Evolutionary conservation across 495 filamentous ascomycete species (phyloP).

Genomic region (Neurospora sp.): DNA sequence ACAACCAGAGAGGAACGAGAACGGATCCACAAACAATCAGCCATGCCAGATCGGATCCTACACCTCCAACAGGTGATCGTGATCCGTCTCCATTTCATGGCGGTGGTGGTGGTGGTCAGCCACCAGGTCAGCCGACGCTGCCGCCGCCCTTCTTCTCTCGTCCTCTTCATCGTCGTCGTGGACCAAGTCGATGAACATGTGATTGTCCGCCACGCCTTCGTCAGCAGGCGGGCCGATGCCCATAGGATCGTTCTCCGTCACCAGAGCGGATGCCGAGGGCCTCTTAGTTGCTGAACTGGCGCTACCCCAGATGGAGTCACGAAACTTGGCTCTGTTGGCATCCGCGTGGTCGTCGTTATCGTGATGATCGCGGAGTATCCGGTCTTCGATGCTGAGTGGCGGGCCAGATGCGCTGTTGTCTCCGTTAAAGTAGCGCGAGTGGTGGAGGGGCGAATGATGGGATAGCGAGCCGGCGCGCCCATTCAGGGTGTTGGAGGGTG

Average conservation of each 20-base stretch:
- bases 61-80: background rate
- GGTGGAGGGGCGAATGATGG: slow-evolving; percentile 16
- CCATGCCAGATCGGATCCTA: background rate
- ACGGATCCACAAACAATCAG: background rate
- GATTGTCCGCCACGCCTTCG: slow-evolving; percentile 36
- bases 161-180: slow-evolving; percentile 42
- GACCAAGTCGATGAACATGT: slow-evolving; percentile 44
- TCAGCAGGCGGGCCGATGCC: slow-evolving; percentile 22
- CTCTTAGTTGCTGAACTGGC: slow-evolving; percentile 17
- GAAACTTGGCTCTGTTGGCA: slow-evolving; percentile 20
- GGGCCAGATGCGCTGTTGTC: slow-evolving; percentile 20
- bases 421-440: slow-evolving; percentile 30
- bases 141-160: background rate
- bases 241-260: slow-evolving; percentile 19
- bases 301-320: slow-evolving; percentile 30
- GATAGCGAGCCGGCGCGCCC: slow-evolving; percentile 12
- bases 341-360: slow-evolving; percentile 24
- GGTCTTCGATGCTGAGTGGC: slow-evolving; percentile 31
- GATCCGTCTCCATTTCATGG: slow-evolving; percentile 21
- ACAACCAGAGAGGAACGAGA: background rate
- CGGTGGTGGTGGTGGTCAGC: slow-evolving; percentile 28
- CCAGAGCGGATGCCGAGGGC: background rate
- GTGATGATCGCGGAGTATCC: slow-evolving; percentile 24
- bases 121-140: slow-evolving; percentile 17
- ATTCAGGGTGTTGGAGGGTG: slow-evolving; percentile 23